Percentiles rank a stretch among this genome's conserved stretches.
These are phyloP conservation scores for Eimeria falciformis DNA, from an alignment of 169 alveolate genomes.

Conservation along the genomic window DNA sequence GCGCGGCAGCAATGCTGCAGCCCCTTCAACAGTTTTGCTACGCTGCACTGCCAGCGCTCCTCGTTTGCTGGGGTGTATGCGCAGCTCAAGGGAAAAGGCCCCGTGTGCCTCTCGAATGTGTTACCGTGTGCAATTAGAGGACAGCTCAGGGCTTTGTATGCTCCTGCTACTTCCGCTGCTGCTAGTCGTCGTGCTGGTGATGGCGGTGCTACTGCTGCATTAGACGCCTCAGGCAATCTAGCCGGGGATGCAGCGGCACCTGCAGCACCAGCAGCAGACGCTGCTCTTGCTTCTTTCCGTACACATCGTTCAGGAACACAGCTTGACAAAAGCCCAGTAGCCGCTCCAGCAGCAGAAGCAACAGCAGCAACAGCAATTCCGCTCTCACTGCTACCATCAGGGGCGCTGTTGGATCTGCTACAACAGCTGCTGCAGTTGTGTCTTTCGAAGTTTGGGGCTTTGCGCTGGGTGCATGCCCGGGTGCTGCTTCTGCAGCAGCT, in stretches of 20 bases:
- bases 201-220: conserved; percentile 2
- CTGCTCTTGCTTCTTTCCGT: neutral
- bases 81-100: neutral
- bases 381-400: conserved; percentile 28
- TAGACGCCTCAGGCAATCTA: neutral
- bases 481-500: conserved; percentile 73
- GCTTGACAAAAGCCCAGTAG: neutral
- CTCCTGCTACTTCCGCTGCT: conserved; percentile 48
- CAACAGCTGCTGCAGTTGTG: conserved; percentile 73
- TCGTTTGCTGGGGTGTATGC: conserved; percentile 38
- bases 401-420: conserved; percentile 28
- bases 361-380: neutral
- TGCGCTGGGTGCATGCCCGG: conserved; percentile 43
- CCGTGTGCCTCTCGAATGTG: neutral
- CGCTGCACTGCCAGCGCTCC: conserved; percentile 57
- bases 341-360: neutral
- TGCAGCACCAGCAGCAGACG: neutral
- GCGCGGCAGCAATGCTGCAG: conserved; percentile 32
- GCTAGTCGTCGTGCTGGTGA: neutral
- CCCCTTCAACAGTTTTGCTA: conserved; percentile 30
- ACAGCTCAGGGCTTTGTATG: neutral
- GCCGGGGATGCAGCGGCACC: neutral
- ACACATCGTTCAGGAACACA: neutral
- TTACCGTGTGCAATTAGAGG: conserved; percentile 8
- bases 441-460: conserved; percentile 20